Evolutionary conservation across 192 early-diverging fungal genomes (phyloP), one percentile per base, ranked within the genome.

Genomic region (Backusella parvicylindrica): DNA sequence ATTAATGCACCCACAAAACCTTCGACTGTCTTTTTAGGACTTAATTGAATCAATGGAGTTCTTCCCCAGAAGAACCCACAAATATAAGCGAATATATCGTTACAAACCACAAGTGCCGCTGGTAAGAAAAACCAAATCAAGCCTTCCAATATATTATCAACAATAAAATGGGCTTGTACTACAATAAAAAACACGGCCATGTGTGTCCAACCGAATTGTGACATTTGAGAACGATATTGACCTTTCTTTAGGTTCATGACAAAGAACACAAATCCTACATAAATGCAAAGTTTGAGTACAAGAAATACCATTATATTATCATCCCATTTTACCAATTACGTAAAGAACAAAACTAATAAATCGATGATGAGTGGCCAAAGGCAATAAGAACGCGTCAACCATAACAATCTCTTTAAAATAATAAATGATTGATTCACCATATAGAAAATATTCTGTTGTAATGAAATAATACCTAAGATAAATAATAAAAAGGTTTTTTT

Each of bases 11-110:
- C 97, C 69, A 97, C 87, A 70, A 97, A 99, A 4, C 97, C 97
- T 80, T 99, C 97, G 82, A 95, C 95, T 15, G 97, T 99, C 86
- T 99, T 99, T 83, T 99, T 99, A 43, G 97, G 97, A 79, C 92
- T 94, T n/a, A 99, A 83, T 77, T 92, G 89, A 75, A 98, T 97
- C 38, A 99, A 86, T 35, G 92, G 94, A 12, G 95, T 96, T 49
- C 88, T 88, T 15, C 97, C 97, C 82, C 89, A 97, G 83, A 99
- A 97, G 85, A 97, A 97, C 35, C 97, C 97, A 84, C 91, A 96
- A 31, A 98, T 85, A 77, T 99, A 99, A 6, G 97, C 97, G 72
- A 92, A 92, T 64, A 98, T 95, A 78, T 99, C 97, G 84, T 99
- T 99, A 76, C 91, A 90, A 75, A 98, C 94, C 38, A 99, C 96